Conservation (phyloP, 139 green algal genomes). For the Closterium sp. region DNA sequence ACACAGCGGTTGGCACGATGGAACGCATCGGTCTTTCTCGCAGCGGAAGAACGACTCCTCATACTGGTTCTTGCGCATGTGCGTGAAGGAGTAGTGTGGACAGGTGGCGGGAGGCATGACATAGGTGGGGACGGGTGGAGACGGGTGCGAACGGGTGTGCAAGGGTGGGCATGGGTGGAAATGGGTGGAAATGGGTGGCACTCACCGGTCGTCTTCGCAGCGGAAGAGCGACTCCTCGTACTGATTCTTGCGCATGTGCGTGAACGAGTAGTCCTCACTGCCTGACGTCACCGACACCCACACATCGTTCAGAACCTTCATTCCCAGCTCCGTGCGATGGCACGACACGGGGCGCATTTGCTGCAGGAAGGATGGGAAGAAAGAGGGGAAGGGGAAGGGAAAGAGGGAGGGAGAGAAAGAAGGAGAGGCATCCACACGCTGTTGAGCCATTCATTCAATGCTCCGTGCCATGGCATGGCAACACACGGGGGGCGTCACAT, state of each 20-base stretch:
- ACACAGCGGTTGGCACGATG: background rate
- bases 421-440: conserved; percentile 81
- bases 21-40: conserved; percentile 86
- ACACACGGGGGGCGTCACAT: background rate
- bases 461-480: conserved; percentile 43
- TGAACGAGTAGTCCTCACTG: conserved; percentile 88
- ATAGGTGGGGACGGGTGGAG: background rate
- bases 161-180: too few species aligned
- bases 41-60: conserved; percentile 85
- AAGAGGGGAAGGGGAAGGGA: background rate
- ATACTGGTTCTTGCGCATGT: conserved; percentile 99
- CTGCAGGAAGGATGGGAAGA: conserved; percentile 11
- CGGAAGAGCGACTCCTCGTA: conserved; percentile 90
- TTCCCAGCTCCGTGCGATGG: conserved; percentile 56
- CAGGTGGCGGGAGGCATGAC: conserved; percentile 31
- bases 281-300: conserved; percentile 95
- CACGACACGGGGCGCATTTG: conserved; percentile 51
- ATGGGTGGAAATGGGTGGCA: background rate
- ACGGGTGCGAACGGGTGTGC: too few species aligned
- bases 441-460: conserved; percentile 71
- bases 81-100: conserved; percentile 89
- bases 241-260: conserved; percentile 98
- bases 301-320: conserved; percentile 80
- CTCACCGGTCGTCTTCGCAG: conserved; percentile 90
- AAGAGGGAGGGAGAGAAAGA: background rate